Evolutionary conservation across 306 rosid species (phyloP).

Genomic region (Cotoneaster glaucophyllus): DNA sequence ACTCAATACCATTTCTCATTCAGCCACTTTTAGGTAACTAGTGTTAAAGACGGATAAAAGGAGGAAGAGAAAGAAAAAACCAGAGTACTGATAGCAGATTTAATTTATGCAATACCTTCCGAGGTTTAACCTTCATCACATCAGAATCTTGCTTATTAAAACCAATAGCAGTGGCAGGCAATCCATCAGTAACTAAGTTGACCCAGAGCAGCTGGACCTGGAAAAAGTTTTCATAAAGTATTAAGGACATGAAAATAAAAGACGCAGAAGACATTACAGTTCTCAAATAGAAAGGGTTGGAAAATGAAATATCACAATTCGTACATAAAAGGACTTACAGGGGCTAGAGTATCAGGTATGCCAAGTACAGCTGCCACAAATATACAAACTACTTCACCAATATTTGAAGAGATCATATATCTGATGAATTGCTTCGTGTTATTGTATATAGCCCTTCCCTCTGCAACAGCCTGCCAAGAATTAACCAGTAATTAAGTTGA

Average conservation of each 20-base stretch:
- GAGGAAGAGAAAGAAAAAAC: background rate
- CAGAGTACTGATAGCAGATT: background rate
- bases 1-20: background rate
- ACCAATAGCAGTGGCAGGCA: slow-evolving; percentile 99
- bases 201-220: slow-evolving; percentile 99
- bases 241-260: background rate
- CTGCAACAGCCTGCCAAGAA: slow-evolving; percentile 81
- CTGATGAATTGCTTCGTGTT: slow-evolving; percentile 95
- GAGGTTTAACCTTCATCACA: slow-evolving; percentile 94
- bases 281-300: slow-evolving; percentile 10
- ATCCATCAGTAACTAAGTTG: slow-evolving; percentile 93
- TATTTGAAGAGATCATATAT: slow-evolving; percentile 98
- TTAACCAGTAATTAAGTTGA: slow-evolving; percentile 20
- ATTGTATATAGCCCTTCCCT: slow-evolving; percentile 96
- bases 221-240: slow-evolving; percentile 7
- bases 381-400: slow-evolving; percentile 98
- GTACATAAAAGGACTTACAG: slow-evolving; percentile 52
- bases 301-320: slow-evolving; percentile 7
- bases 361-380: slow-evolving; percentile 99
- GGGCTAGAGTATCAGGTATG: slow-evolving; percentile 95
- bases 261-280: background rate
- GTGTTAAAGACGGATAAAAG: background rate
- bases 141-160: slow-evolving; percentile 94
- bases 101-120: slow-evolving; percentile 57
- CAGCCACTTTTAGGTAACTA: background rate